Percentiles rank a stretch among this genome's conserved stretches.
These are phyloP conservation scores for Alternaria angustiovoidea DNA, from an alignment of 2,329 filamentous ascomycete genomes.

Conservation along the genomic window DNA sequence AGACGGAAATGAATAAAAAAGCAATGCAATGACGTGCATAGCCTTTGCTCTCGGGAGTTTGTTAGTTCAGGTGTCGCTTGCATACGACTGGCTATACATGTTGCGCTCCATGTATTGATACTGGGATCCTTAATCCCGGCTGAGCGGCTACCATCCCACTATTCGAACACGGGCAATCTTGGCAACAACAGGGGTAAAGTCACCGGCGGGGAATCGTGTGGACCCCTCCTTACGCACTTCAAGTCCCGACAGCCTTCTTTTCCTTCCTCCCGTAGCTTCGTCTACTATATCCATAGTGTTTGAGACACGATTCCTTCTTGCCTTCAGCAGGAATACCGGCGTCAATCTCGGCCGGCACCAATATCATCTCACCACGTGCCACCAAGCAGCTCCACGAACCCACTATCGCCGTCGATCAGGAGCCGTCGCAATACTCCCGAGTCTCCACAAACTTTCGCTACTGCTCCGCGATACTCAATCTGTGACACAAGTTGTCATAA, in stretches of 20 bases:
- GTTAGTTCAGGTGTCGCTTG: not conserved
- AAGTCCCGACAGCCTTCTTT: slow-evolving; percentile 2
- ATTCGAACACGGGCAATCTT: slow-evolving; percentile 1
- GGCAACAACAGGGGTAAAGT: slow-evolving; percentile 10
- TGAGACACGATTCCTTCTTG: not conserved
- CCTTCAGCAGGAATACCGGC: not conserved
- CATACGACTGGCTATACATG: not conserved
- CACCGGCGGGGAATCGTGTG: slow-evolving; percentile 16
- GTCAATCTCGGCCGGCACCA: not conserved
- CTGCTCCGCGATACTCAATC: not conserved
- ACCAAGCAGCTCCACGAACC: slow-evolving; percentile 1
- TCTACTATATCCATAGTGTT: not conserved
- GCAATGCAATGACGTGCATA: not conserved
- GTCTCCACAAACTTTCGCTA: not conserved
- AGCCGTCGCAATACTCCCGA: not conserved
- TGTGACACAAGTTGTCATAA: not conserved
- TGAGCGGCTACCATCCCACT: slow-evolving; percentile 2
- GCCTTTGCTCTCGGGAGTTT: not conserved
- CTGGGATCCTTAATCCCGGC: not conserved
- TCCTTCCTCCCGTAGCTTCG: not conserved
- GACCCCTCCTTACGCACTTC: slow-evolving; percentile 15
- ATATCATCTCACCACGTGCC: not conserved
- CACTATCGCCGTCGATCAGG: slow-evolving; percentile 2
- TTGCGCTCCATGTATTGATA: not conserved
- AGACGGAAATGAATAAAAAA: not conserved